Evolutionary conservation across 1,139 yeast species (phyloP).

Genomic region (Suhomyces bolitotheri): DNA sequence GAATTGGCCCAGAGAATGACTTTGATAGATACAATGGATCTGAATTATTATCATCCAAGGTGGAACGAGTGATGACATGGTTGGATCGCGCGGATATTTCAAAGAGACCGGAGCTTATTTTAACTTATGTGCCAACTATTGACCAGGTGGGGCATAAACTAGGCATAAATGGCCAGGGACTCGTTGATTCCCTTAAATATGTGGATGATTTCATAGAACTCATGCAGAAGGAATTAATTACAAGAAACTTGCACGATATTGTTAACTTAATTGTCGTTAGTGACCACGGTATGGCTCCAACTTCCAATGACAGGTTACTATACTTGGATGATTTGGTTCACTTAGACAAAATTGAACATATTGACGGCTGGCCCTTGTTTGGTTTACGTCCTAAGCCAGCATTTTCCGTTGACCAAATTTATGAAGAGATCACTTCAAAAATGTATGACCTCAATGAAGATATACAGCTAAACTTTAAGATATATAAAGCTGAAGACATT

Average conservation of each 20-base stretch:
- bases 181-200: constrained; percentile 53
- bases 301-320: constrained; percentile 63
- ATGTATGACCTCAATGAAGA: constrained; percentile 26
- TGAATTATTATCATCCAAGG: constrained; percentile 60
- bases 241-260: constrained; percentile 59
- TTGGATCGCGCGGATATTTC: constrained; percentile 52
- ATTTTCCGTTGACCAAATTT: constrained; percentile 37
- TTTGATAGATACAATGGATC: constrained; percentile 66
- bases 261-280: constrained; percentile 79
- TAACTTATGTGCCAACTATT: constrained; percentile 78
- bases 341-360: constrained; percentile 52
- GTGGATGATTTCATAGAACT: constrained; percentile 66
- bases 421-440: constrained; percentile 29
- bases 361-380: constrained; percentile 88
- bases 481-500: constrained; percentile 58
- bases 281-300: constrained; percentile 95
- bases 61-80: constrained; percentile 62
- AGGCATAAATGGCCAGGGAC: constrained; percentile 65
- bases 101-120: constrained; percentile 71
- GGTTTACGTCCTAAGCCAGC: constrained; percentile 64
- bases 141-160: constrained; percentile 72
- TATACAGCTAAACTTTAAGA: constrained; percentile 34
- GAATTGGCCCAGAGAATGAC: constrained; percentile 44
- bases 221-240: constrained; percentile 47
- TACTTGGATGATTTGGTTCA: constrained; percentile 71